A percentile compares a stretch with the other conserved stretches of the same genome.
Evolutionary conservation across 2,329 filamentous ascomycete genomes (phyloP).

Genomic region (Cucurbitaria berberidis): DNA sequence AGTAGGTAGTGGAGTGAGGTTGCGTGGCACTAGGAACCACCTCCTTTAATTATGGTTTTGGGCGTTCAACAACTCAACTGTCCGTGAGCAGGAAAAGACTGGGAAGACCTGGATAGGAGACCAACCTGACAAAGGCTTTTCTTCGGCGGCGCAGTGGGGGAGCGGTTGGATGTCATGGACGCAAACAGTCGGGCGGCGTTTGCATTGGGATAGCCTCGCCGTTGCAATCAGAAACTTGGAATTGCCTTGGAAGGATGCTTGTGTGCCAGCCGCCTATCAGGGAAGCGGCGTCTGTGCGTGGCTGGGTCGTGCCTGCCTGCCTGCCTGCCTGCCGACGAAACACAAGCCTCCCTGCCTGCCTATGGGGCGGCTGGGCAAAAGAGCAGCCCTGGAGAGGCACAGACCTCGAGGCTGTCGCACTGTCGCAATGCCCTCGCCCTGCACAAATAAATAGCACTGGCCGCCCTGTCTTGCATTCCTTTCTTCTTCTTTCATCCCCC

Average conservation of each 20-base stretch:
- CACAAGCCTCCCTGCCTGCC: constrained; percentile 13
- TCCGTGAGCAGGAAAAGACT: too few relatives aligned
- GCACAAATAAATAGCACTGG: constrained; percentile 19
- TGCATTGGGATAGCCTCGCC: constrained; percentile 3
- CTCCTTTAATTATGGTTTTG: background rate
- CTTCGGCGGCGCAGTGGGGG: too few relatives aligned
- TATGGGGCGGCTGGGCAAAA: background rate
- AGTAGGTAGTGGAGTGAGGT: constrained; percentile 14
- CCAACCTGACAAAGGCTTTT: too few relatives aligned
- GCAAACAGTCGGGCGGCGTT: background rate
- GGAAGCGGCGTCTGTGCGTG: constrained; percentile 14
- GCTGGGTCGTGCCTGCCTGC: constrained; percentile 7
- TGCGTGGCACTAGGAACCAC: constrained; percentile 21
- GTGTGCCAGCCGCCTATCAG: constrained; percentile 13
- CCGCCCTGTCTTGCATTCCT: constrained; percentile 8
- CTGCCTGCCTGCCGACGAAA: constrained; percentile 14
- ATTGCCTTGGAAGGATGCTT: constrained; percentile 28
- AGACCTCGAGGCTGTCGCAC: constrained; percentile 5
- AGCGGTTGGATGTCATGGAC: background rate
- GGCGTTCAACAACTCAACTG: too few relatives aligned
- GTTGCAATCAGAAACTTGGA: constrained; percentile 10
- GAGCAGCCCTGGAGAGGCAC: background rate
- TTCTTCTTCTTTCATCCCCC: constrained; percentile 8
- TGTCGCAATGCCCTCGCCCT: constrained; percentile 5
- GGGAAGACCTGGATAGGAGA: too few relatives aligned